Percentiles rank a stretch among this genome's conserved stretches.
These are phyloP conservation scores for Strobilomyces echinocephalus DNA, from an alignment of 768 basidiomycete species.

Conservation along the genomic window DNA sequence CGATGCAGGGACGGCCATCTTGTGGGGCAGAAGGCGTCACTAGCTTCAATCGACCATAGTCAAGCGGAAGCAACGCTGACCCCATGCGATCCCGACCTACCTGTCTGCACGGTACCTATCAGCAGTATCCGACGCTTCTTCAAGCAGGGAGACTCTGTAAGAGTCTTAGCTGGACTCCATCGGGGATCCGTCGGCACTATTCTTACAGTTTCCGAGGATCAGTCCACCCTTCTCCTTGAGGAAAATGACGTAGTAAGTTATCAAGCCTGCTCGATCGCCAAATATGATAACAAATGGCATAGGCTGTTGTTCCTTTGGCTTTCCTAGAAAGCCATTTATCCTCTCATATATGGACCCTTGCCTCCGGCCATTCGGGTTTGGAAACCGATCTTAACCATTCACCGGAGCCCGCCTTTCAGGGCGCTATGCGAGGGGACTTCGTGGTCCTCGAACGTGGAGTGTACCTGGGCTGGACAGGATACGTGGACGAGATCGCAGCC, in stretches of 20 bases:
- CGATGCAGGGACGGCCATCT: neutral
- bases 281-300: neutral
- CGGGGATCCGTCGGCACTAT: neutral
- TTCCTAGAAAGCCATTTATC: neutral
- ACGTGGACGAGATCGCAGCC: neutral
- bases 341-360: neutral
- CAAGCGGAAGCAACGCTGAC: neutral
- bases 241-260: neutral
- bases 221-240: neutral
- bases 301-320: neutral
- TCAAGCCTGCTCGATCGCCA: too few species aligned
- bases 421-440: too few species aligned
- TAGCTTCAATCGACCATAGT: neutral
- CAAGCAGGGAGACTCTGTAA: neutral
- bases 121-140: neutral
- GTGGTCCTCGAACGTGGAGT: too few species aligned
- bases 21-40: neutral
- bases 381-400: neutral
- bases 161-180: neutral
- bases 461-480: too few species aligned
- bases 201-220: neutral
- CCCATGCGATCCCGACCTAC: neutral
- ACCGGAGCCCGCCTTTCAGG: too few species aligned
- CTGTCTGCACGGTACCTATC: neutral
- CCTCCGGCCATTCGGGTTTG: too few species aligned